A percentile compares a stretch with the other conserved stretches of the same genome.
Conservation (phyloP, 176 grass and related monocot genomes). For the Triticum turgidum region DNA sequence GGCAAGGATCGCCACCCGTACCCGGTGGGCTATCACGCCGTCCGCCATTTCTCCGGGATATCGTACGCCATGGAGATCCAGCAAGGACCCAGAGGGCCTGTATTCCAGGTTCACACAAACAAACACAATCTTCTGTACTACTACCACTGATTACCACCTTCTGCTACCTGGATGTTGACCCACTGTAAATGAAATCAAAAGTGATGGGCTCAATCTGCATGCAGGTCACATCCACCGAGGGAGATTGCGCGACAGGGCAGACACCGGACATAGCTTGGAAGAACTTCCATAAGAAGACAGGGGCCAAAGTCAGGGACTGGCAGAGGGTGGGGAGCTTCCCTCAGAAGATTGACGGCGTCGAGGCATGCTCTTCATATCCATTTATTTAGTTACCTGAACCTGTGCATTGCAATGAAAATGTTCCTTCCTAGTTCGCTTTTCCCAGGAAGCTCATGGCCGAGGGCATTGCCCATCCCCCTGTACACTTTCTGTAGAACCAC, state of each 20-base stretch:
- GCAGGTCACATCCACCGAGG: constrained; percentile 70
- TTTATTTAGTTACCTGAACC: constrained; percentile 17
- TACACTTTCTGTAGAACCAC: background rate
- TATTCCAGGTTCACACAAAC: constrained; percentile 51
- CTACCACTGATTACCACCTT: background rate
- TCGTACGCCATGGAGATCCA: constrained; percentile 73
- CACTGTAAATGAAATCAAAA: background rate
- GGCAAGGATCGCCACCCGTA: constrained; percentile 86
- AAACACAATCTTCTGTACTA: background rate
- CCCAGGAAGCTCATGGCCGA: background rate
- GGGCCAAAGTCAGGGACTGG: constrained; percentile 52
- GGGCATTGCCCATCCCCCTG: background rate
- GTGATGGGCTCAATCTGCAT: constrained; percentile 21
- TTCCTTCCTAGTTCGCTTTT: background rate
- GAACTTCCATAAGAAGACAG: constrained; percentile 70
- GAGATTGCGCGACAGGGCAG: constrained; percentile 51
- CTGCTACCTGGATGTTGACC: background rate
- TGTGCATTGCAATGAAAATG: background rate
- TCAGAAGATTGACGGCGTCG: constrained; percentile 88
- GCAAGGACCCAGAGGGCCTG: constrained; percentile 71
- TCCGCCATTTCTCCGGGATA: constrained; percentile 58
- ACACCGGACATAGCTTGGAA: constrained; percentile 86
- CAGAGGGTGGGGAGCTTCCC: constrained; percentile 58
- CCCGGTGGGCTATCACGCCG: constrained; percentile 67
- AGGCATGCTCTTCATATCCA: constrained; percentile 45